A percentile compares a stretch with the other conserved stretches of the same genome.
phyloP scores from a whole-genome alignment of 192 early-diverging fungal genomes.

The Pilaira anomala region DNA sequence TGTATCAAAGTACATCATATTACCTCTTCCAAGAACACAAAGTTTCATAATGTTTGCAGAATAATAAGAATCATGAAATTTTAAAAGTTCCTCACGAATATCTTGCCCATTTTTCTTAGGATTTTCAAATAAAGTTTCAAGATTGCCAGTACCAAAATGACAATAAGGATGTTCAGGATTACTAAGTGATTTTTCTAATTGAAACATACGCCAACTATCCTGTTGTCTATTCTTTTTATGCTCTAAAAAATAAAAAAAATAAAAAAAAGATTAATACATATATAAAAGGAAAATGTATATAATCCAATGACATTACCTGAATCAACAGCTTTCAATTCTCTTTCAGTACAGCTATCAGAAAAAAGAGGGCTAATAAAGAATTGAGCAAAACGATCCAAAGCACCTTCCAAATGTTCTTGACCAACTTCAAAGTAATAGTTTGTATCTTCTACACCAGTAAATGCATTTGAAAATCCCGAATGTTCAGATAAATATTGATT shows the following conservation, averaged over 20 bases:
- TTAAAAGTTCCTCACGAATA: slow-evolving; percentile 77
- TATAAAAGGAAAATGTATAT: neutral
- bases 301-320: slow-evolving; percentile 62
- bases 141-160: slow-evolving; percentile 91
- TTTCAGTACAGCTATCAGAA: slow-evolving; percentile 81
- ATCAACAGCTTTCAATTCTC: slow-evolving; percentile 93
- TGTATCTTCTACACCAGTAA: slow-evolving; percentile 74
- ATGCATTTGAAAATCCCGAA: slow-evolving; percentile 79
- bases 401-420: slow-evolving; percentile 53
- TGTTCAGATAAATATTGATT: slow-evolving; percentile 68
- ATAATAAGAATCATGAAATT: slow-evolving; percentile 89
- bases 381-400: slow-evolving; percentile 73
- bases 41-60: slow-evolving; percentile 96
- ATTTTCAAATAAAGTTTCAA: slow-evolving; percentile 74
- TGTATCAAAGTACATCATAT: neutral
- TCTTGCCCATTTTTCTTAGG: slow-evolving; percentile 71
- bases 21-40: slow-evolving; percentile 78
- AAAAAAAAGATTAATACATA: neutral
- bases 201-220: slow-evolving; percentile 87
- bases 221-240: slow-evolving; percentile 93
- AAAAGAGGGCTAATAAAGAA: slow-evolving; percentile 95
- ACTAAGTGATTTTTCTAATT: slow-evolving; percentile 79
- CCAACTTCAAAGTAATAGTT: slow-evolving; percentile 87
- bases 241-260: slow-evolving; percentile 42
- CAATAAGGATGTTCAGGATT: slow-evolving; percentile 77